Evolutionary conservation across 768 basidiomycete genomes (phyloP), one percentile per base, ranked within the genome.

Genomic region (Cyathus striatus): DNA sequence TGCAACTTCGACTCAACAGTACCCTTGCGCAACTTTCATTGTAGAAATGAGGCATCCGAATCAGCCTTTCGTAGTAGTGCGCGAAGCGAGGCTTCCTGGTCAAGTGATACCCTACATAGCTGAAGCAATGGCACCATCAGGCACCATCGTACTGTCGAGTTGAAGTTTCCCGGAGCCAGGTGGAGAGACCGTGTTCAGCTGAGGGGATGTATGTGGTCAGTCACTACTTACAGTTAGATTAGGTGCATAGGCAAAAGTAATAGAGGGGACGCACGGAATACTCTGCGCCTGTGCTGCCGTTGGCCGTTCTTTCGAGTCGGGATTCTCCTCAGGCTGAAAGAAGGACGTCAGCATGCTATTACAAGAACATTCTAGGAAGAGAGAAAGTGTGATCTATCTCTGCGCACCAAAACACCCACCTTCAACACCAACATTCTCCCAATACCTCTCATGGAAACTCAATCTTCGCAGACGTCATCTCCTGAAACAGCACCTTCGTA

Each of bases 391-490:
- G 27, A 41, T 44, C 27, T 46, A 25, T 24, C 23, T 17, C 17
- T 14, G 21, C 20, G 2, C 4, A 4, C 3, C 14, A 25, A 13
- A n/a, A 17, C 10, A 57, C 66, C 24, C 33, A 87, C 90, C 90
- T 64, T 83, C 76, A 2, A 68, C 56, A 2, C 87, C 90, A 30
- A 95, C 78, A 46, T 95, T 96, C 62, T 80, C 78, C 96, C 96
- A 99, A 49, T 93, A 99, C 24, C 82, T 75, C 22, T 93, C 89
- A 50, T 97, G 95, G 59, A 99, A n/a, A 98, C 50, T 87, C 85
- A 37, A 97, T 75, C 52, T 81, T 83, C 0, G 85, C 93, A 26
- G 77, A 78, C 0, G 81, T 84, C n/a, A 90, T 95, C 61, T 98
- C 92, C 23, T 78, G 75, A 40, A 87, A 72, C 26, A 97, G 75